These are phyloP conservation scores for Bacidia rubella DNA, from an alignment of 495 filamentous ascomycete species.

Conservation along the genomic window DNA sequence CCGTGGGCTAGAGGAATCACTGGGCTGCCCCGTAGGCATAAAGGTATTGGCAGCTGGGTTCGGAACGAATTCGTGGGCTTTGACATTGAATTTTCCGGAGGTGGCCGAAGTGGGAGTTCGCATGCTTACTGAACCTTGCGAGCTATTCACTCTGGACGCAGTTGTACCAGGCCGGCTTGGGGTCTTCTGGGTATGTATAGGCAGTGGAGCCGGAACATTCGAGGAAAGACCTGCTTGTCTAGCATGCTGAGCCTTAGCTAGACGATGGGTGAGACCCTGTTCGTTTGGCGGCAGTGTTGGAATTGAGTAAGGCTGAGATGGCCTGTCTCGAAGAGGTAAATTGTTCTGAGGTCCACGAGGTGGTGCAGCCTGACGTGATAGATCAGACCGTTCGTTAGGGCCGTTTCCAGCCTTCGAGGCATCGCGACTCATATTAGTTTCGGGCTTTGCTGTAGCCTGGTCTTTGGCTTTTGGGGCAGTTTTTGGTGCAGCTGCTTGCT, in stretches of 20 bases:
- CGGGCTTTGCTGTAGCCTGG: conserved; percentile 24
- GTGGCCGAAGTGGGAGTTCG: conserved; percentile 38
- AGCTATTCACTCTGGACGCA: conserved; percentile 28
- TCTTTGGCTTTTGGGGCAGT: conserved; percentile 23
- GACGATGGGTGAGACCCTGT: conserved; percentile 38
- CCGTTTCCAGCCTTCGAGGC: conserved; percentile 19
- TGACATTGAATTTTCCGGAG: conserved; percentile 64
- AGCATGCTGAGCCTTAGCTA: conserved; percentile 42
- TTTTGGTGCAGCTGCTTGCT: conserved; percentile 33
- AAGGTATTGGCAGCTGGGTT: conserved; percentile 67
- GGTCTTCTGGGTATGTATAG: conserved; percentile 36
- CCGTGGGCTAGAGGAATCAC: conserved; percentile 51
- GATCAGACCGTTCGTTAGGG: conserved; percentile 33
- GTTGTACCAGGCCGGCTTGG: conserved; percentile 36
- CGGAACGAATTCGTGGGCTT: conserved; percentile 71
- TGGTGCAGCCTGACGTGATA: conserved; percentile 32
- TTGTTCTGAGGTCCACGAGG: conserved; percentile 32
- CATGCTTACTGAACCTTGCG: conserved; percentile 26
- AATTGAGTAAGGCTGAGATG: conserved; percentile 28
- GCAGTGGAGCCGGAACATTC: conserved; percentile 38
- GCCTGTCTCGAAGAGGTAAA: conserved; percentile 13
- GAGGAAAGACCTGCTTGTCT: conserved; percentile 35
- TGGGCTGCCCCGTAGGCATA: conserved; percentile 47
- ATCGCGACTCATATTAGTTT: conserved; percentile 23
- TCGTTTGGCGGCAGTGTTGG: conserved; percentile 22